phyloP scores from a whole-genome alignment of 1,284 basidiomycete species.

The Pseudozyma thailandica region DNA sequence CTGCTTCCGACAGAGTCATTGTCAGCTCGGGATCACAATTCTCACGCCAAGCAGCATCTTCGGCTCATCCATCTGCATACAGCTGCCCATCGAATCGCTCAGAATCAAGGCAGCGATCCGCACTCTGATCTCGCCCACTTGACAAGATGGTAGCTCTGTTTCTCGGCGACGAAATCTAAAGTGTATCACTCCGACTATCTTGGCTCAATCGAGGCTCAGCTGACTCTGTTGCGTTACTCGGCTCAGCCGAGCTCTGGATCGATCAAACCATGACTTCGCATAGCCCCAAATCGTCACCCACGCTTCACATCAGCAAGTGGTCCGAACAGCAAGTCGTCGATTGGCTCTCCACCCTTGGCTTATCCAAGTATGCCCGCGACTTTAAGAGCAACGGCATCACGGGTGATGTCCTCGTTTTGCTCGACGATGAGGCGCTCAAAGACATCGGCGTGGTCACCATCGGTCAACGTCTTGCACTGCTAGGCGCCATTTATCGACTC shows the following conservation, averaged over 20 bases:
- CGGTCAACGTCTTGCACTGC: slow-evolving; percentile 63
- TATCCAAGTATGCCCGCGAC: slow-evolving; percentile 45
- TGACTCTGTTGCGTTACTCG: not conserved
- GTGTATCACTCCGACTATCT: not conserved
- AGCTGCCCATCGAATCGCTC: too few species aligned
- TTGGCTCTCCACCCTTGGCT: slow-evolving; percentile 54
- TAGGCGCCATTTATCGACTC: slow-evolving; percentile 59
- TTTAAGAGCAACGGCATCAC: slow-evolving; percentile 61
- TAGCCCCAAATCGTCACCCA: slow-evolving; percentile 43
- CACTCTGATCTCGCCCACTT: too few species aligned
- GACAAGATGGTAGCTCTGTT: not conserved
- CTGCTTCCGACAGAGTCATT: too few species aligned
- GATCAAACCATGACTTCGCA: slow-evolving; percentile 19
- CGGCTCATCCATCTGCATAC: too few species aligned
- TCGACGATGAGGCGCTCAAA: slow-evolving; percentile 63
- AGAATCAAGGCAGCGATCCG: too few species aligned
- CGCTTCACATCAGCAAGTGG: slow-evolving; percentile 57
- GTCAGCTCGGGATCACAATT: too few species aligned
- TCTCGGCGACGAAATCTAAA: not conserved
- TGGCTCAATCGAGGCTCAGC: not conserved
- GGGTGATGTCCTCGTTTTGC: slow-evolving; percentile 63
- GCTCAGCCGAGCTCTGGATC: not conserved
- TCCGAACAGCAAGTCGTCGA: slow-evolving; percentile 51
- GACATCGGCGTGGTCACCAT: slow-evolving; percentile 63
- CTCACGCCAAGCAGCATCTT: too few species aligned